Conservation (phyloP, 2,329 filamentous ascomycete genomes). For the Hypoxylon sp. region DNA sequence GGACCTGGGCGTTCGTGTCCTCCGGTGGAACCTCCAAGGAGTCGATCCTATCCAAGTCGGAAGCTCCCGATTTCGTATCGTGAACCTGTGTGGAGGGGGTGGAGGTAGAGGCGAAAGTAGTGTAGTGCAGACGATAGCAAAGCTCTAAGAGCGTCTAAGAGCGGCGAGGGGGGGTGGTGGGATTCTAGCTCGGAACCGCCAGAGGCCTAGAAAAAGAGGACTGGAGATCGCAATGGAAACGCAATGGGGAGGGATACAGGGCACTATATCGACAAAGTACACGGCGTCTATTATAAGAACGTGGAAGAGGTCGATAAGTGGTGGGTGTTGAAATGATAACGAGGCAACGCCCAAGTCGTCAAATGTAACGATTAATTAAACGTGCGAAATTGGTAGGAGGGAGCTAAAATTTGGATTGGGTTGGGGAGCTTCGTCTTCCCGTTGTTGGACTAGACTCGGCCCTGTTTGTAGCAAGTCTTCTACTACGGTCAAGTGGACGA, state of each 20-base stretch:
- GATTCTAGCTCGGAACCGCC: conserved; percentile 31
- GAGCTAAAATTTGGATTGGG: conserved; percentile 22
- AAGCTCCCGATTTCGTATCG: conserved; percentile 38
- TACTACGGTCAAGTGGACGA: conserved; percentile 32
- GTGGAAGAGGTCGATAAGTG: conserved; percentile 25
- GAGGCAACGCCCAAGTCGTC: conserved; percentile 21
- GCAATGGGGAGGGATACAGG: conserved; percentile 14
- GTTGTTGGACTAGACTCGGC: conserved; percentile 41
- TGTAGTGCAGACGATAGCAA: conserved; percentile 18
- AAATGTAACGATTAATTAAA: conserved; percentile 41
- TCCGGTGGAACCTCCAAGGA: conserved; percentile 28
- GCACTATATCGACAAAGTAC: conserved; percentile 29
- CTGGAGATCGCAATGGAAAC: conserved; percentile 12
- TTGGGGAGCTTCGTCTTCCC: conserved; percentile 34
- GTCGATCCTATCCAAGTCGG: conserved; percentile 29
- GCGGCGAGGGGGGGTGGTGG: conserved; percentile 1
- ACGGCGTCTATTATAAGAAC: conserved; percentile 24
- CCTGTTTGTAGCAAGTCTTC: conserved; percentile 30
- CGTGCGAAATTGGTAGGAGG: conserved; percentile 30
- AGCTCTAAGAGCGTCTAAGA: conserved; percentile 3
- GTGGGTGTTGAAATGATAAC: conserved; percentile 25
- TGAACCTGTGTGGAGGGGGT: conserved; percentile 16
- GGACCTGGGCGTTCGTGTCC: conserved; percentile 25
- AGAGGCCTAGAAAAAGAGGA: conserved; percentile 30
- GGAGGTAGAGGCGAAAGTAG: conserved; percentile 18